Conservation (phyloP, 2,329 filamentous ascomycete genomes). For the Gnomoniopsis smithogilvyi region DNA sequence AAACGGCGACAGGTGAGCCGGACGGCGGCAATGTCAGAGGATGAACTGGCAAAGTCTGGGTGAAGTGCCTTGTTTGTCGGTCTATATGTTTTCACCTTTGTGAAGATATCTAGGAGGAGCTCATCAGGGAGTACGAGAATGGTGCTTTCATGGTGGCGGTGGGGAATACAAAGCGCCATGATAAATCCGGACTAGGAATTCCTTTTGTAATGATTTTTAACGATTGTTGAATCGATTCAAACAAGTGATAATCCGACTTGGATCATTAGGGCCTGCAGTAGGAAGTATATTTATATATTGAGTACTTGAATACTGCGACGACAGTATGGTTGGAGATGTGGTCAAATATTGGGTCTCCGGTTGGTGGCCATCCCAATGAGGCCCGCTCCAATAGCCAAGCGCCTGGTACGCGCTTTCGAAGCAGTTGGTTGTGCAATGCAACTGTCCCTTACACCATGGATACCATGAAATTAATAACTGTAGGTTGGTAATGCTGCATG, state of each 20-base stretch:
- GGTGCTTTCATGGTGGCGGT: not conserved
- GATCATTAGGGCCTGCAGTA: not conserved
- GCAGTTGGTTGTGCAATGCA: not conserved
- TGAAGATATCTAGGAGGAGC: constrained; percentile 9
- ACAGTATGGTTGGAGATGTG: not conserved
- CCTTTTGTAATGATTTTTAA: not conserved
- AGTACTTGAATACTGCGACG: not conserved
- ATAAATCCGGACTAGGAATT: not conserved
- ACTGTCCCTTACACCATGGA: not conserved
- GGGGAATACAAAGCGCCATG: not conserved
- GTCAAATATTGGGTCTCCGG: not conserved
- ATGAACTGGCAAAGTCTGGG: constrained; percentile 2
- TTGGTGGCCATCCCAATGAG: not conserved
- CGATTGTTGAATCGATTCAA: not conserved
- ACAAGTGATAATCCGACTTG: not conserved
- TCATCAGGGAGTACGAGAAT: constrained; percentile 14
- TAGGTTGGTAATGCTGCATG: not conserved
- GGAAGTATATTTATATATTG: not conserved
- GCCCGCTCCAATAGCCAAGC: not conserved
- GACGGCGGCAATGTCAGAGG: constrained; percentile 1
- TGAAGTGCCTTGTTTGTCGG: not conserved
- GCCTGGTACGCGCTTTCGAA: not conserved
- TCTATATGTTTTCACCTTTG: constrained; percentile 3
- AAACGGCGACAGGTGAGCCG: constrained; percentile 13
- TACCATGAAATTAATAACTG: not conserved